phyloP scores from a whole-genome alignment of 225 moss, liverwort and hornwort genomes.

The Marchantia paleacea region DNA sequence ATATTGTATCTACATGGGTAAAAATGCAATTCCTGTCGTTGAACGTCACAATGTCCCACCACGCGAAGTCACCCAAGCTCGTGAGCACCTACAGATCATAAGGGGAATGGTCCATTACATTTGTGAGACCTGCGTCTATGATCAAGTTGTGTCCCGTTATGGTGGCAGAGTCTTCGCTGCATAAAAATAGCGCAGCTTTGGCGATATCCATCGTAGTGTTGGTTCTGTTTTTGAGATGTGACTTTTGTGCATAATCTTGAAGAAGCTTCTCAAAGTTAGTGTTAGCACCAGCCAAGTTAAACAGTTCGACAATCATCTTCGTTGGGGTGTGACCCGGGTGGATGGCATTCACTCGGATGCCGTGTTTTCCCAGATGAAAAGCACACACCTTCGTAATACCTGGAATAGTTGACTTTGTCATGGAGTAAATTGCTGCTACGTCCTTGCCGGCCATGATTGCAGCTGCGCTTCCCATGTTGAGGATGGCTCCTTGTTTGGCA shows the following conservation, averaged over 20 bases:
- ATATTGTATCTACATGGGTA: no score
- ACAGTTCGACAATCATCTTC: not conserved
- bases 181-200: slow-evolving; percentile 25
- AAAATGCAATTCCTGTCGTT: no score
- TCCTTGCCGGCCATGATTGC: not conserved
- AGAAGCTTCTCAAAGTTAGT: not conserved
- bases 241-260: not conserved
- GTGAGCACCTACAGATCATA: no score
- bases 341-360: slow-evolving; percentile 24
- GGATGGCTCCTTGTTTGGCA: slow-evolving; percentile 9
- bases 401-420: slow-evolving; percentile 10
- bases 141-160: slow-evolving; percentile 20
- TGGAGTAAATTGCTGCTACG: slow-evolving; percentile 3
- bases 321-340: not conserved
- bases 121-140: slow-evolving; percentile 15
- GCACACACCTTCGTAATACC: slow-evolving; percentile 17
- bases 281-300: not conserved
- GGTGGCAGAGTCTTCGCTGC: slow-evolving; percentile 19
- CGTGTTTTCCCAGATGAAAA: slow-evolving; percentile 12
- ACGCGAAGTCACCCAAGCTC: no score
- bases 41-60: no score
- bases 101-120: no score
- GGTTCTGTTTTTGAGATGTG: not conserved
- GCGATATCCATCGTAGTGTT: slow-evolving; percentile 11
- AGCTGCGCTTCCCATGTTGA: slow-evolving; percentile 11